Base-by-base conservation (phyloP, 495 filamentous ascomycete species). In the Talaromyces ruber region DNA sequence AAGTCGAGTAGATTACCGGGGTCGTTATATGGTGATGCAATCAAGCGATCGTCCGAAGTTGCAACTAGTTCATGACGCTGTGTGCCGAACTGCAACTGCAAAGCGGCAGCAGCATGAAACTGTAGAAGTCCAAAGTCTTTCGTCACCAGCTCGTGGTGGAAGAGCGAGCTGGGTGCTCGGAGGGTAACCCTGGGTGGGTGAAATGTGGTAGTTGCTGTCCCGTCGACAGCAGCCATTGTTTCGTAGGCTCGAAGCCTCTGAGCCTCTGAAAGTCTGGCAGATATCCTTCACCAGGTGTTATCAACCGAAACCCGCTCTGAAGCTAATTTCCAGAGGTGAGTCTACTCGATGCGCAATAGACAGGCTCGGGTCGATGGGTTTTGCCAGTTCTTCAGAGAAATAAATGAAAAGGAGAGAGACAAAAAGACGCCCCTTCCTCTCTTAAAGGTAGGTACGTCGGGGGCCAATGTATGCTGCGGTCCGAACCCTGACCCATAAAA, bases 11-110 rank as follows among this genome's bases (percentile, higher is more conserved):
- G 83, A 68, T 96, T 91, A 1, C 78, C 70, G 18, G 69, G 65
- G 50, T 82, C 79, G 39, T 84, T 81, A 68, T 95, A 97, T 0
- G 91, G 92, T 8, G 91, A 94, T 47, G 84, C 78, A 45, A 90
- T 75, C 26, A 92, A 79, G 64, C 65, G 29, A 59, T 55, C 34
- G n/a, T 65, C 63, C 55, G 66, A 50, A 2, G 63, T 61, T 45
- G 65, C 28, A 22, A 28, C 50, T 9, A 53, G 32, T 53, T 60
- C 54, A 14, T 56, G 53, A 3, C 62, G 52, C 11, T 64, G 61
- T 34, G 16, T 47, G 14, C 32, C 30, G 22, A 58, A 64, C 62
- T 69, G 65, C 18, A 76, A 52, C 63, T 77, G 74, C 11, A 67
- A 58, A 9, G 75, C 68, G 16, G 75, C 71, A 0, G 75, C 74